These are phyloP conservation scores for Boletus rubescentipes DNA, from an alignment of 768 basidiomycete genomes.

Conservation along the genomic window DNA sequence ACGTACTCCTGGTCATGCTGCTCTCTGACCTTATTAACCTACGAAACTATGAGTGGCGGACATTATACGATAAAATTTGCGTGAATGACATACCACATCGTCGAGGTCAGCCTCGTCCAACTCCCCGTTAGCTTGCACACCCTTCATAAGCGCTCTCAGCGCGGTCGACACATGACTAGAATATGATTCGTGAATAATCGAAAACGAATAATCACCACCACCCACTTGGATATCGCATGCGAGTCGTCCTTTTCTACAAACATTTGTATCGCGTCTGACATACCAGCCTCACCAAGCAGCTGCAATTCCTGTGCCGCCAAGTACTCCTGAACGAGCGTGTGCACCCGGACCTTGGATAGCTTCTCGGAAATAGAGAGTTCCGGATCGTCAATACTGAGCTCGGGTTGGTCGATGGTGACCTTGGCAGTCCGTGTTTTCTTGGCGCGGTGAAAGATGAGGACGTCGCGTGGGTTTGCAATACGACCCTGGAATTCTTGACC, in stretches of 20 bases:
- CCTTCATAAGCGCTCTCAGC: conserved; percentile 63
- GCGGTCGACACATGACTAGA: conserved; percentile 65
- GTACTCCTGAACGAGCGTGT: conserved; percentile 89
- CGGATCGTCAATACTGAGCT: conserved; percentile 78
- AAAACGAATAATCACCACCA: conserved; percentile 12
- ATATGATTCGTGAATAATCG: not conserved
- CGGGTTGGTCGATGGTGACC: conserved; percentile 72
- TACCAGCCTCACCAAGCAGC: conserved; percentile 82
- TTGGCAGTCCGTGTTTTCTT: conserved; percentile 58
- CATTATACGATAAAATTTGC: not conserved
- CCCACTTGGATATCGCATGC: conserved; percentile 86
- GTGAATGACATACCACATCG: conserved; percentile 52
- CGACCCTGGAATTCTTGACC: conserved; percentile 91
- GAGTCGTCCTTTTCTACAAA: conserved; percentile 98
- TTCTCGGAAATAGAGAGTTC: conserved; percentile 67
- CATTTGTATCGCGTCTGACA: conserved; percentile 92
- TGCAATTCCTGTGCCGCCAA: conserved; percentile 91
- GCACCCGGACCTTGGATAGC: conserved; percentile 78
- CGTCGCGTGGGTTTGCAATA: conserved; percentile 92
- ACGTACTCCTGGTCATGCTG: conserved; percentile 63
- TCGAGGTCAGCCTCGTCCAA: conserved; percentile 74
- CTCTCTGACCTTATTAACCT: conserved; percentile 73
- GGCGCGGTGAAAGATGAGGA: conserved; percentile 85
- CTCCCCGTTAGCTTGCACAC: conserved; percentile 63
- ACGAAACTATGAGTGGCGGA: not conserved